Percentiles rank a stretch among this genome's conserved stretches.
Evolutionary conservation across 352 stramenopile genomes (phyloP).

Genomic region (Globisporangium sylvaticum): DNA sequence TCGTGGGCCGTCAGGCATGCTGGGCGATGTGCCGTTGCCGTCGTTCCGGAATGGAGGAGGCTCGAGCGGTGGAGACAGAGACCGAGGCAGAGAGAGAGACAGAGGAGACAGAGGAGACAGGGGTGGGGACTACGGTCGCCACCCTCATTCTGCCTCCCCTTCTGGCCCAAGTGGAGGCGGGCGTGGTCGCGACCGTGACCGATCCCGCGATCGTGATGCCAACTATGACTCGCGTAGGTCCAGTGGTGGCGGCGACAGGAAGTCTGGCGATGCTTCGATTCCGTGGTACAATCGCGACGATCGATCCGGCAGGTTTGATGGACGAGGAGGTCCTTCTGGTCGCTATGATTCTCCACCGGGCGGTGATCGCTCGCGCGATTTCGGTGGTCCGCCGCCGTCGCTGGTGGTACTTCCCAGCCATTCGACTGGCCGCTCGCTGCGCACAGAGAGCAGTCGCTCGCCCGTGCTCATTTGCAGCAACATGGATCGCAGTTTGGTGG

Average conservation of each 20-base stretch:
- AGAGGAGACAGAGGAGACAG: background rate
- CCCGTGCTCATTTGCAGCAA: constrained; percentile 81
- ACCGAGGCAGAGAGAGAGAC: background rate
- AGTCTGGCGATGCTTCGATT: background rate
- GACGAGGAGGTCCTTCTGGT: background rate
- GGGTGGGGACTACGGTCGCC: constrained; percentile 4
- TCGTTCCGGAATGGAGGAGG: constrained; percentile 4
- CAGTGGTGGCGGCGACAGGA: background rate
- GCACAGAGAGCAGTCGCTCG: constrained; percentile 52
- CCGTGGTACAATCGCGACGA: constrained; percentile 16
- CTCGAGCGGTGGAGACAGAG: background rate
- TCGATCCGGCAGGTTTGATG: constrained; percentile 6
- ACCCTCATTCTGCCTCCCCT: background rate
- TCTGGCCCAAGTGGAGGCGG: background rate
- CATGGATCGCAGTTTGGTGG: constrained; percentile 62
- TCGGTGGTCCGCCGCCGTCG: constrained; percentile 2
- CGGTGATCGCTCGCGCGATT: constrained; percentile 19
- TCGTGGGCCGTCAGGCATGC: constrained; percentile 3
- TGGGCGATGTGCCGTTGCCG: constrained; percentile 2
- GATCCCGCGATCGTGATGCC: constrained; percentile 1
- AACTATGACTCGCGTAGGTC: constrained; percentile 4
- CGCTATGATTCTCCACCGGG: constrained; percentile 5
- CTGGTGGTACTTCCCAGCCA: constrained; percentile 36
- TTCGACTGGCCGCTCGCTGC: constrained; percentile 57
- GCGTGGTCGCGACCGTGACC: constrained; percentile 2